Evolutionary conservation across 345 rosid genomes (phyloP), one percentile per base, ranked within the genome.

Genomic region (Orychophragmus violaceus): DNA sequence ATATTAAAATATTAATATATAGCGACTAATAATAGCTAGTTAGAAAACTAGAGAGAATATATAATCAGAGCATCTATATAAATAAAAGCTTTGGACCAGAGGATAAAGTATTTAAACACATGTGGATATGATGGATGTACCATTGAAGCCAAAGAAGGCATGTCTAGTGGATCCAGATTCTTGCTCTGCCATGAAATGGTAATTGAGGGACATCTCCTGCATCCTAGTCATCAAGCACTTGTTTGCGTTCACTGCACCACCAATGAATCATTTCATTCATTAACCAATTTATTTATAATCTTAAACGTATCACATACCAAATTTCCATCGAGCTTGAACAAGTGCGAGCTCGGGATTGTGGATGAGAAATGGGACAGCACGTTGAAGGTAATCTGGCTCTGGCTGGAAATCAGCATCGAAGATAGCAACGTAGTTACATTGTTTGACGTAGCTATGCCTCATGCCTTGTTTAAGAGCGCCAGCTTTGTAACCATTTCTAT

Each of bases 331-430:
- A 63, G 87, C 78, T 71, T 77, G 87, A 75, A 78, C 84, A 41
- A 80, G 88, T 49, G 80, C 83, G 17, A 83, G 59, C 5, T 79
- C 69, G 0, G 84, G 70, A 65, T 80, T 82, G 44, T 74, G 79
- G 21, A 77, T 59, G 21, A 82, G 82, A 37, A 73, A 85, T 18
- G 85, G 82, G 6, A 82, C 62, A 59, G 79, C 19, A 3, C 81
- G 84, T 68, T 73, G 67, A 19, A 82, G 80, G 36, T 77, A 82
- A 39, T 76, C 79, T 1, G 87, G 80, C 8, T 82, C 79, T 21
- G 87, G 87, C 36, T 75, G 83, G 50, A 83, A 83, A 74, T 87
- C 90, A 1, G 87, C 84, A 37, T 83, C 84, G 50, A 82, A 80
- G 39, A 85, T 78, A 13, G 81, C 88, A 4, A 81, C 75, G 64